Evolutionary conservation across 2,329 filamentous ascomycete species (phyloP), one percentile per base, ranked within the genome.

Genomic region (Gnomoniopsis sp.): DNA sequence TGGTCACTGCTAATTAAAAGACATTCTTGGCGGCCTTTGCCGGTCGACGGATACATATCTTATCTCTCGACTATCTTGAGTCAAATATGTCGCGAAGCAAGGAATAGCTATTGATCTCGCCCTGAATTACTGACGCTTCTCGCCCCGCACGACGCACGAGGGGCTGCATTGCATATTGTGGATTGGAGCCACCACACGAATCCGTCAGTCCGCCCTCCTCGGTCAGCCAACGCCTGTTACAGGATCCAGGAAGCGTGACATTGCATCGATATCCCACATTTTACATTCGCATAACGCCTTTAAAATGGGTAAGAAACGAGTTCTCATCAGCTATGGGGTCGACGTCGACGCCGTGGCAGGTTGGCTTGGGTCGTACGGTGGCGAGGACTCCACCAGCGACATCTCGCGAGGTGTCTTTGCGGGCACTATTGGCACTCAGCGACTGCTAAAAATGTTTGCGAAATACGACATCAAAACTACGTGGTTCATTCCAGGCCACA

Each of bases 381-480:
- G 69, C n/a, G 65, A 71, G 51, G 70, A 71, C 47, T 70, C 68
- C 2, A 65, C 68, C 3, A 71, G 66, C 51, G 68, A 71, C 23
- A 70, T 69, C 43, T 19, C 12, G 22, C 8, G 64, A 85, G 80
- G 81, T 61, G 72, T 88, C 34, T 91, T 85, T 64, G 88, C 88
- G 1, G 88, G 88, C n/a, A 88, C 86, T 0, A 75, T 88, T 38
- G 86, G 87, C 43, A 83, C 82, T 0, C 77, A 80, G 17, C 82
- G 88, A 2, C 75, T 91, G 1, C 78, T 91, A 19, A 89, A 88
- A 65, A 72, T 91, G 3, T 88, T 90, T 66, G 79, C 84, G n/a
- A 89, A 89, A 67, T 87, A 90, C 72, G 79, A 84, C 63, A 89
- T 90, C 71, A 89, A 87, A 70, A 79, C 86, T 1, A 79, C 77